These are phyloP conservation scores for Rhytidiadelphus loreus DNA, from an alignment of 225 moss, liverwort and hornwort species.

Conservation along the genomic window DNA sequence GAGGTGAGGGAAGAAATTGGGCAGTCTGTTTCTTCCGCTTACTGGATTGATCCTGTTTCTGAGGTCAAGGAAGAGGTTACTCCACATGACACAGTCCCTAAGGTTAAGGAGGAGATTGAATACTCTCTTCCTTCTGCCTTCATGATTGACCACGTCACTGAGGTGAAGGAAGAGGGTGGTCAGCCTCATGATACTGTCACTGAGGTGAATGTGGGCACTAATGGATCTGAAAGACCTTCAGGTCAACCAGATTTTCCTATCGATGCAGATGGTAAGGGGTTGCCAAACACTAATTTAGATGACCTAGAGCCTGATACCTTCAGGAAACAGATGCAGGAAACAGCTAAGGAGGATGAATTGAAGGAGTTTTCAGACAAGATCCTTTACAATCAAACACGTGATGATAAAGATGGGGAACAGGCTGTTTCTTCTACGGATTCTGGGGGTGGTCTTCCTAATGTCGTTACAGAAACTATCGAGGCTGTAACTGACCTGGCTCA, in stretches of 20 bases:
- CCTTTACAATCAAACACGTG: conserved; percentile 38
- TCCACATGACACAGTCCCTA: not conserved
- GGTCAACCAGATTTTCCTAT: conserved; percentile 14
- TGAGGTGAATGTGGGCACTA: not conserved
- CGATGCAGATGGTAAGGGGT: conserved; percentile 1
- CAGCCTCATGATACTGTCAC: conserved; percentile 7
- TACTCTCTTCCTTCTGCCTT: conserved; percentile 29
- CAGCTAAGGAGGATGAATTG: conserved; percentile 33
- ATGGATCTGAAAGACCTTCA: conserved; percentile 18
- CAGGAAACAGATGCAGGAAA: conserved; percentile 51
- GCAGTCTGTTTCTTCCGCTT: conserved; percentile 13
- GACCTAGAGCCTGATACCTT: conserved; percentile 44
- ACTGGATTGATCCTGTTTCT: conserved; percentile 4
- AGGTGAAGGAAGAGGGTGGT: conserved; percentile 23
- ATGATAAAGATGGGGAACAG: conserved; percentile 18
- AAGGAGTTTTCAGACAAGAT: conserved; percentile 50
- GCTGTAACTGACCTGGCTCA: conserved; percentile 23
- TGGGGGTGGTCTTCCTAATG: not conserved
- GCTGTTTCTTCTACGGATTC: not conserved
- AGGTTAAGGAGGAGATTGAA: not conserved
- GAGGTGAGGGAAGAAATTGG: conserved; percentile 20
- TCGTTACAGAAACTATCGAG: conserved; percentile 20
- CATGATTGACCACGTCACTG: conserved; percentile 5
- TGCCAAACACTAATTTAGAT: conserved; percentile 20
- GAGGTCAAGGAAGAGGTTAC: conserved; percentile 3